Base-by-base conservation (phyloP, 192 early-diverging fungal genomes). In the Entophlyctis helioformis region DNA sequence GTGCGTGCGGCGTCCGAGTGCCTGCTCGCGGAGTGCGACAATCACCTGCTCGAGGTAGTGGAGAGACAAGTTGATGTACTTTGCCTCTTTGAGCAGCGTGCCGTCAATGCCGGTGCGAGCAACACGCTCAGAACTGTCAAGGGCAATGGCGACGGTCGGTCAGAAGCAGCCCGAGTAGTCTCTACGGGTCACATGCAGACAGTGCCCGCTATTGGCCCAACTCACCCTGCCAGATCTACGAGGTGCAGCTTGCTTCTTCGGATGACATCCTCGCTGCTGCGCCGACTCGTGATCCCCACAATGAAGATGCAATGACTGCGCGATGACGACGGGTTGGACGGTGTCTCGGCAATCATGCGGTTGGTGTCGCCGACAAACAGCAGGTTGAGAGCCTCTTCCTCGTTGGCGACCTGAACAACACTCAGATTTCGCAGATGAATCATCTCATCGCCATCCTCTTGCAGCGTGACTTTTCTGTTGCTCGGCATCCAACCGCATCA, bases 11-110 rank as follows among this genome's bases (percentile, higher is more conserved):
- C 60, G 64, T 24, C 77, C 77, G 15, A 48, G 51, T 10, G 57
- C 36, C 36, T 77, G 66, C 56, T 80, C 71, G 48, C 78, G 69
- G 10, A 80, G 58, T 10, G 77, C 74, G 22, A 80, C 57, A 36
- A 80, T 80, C 12, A 77, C 74, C 40, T 80, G 74, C 42, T 80
- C 77, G 33, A 80, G 67, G 44, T 67, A 77, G 50, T 80, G 77
- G 1, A 80, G 50, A 10, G 71, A 74, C 34, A 80, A 51, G 45
- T 80, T 80, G 60, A 80, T 80, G 56, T 64, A 59, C 24, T 54
- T 60, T 2, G 77, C 77, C 51, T 80, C 77, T 24, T 61, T 66
- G 39, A 80, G 59, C 10, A 80, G 49, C 8, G 50, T 75, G 28
- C 77, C 77, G 33, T 62, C 48, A 42, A 80, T 77, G 25, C 67